Conservation (phyloP, 192 early-diverging fungal genomes). For the Coemansia sp. region DNA sequence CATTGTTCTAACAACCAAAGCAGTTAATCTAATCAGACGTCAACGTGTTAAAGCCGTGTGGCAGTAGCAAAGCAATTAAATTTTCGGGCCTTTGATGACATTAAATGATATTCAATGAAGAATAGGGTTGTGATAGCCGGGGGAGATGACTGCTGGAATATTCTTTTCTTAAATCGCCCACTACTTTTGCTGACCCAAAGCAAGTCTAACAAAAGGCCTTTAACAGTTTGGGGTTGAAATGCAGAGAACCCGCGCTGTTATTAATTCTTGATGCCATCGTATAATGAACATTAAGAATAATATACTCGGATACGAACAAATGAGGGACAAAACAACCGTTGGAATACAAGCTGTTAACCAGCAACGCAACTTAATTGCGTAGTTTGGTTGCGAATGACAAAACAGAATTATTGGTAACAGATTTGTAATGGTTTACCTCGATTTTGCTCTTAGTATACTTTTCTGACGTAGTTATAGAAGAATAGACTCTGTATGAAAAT, state of each 20-base stretch:
- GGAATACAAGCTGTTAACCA: too few relatives aligned
- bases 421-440: background rate
- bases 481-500: background rate
- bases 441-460: background rate
- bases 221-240: background rate
- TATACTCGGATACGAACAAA: background rate
- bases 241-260: background rate
- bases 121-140: background rate
- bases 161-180: background rate
- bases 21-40: background rate
- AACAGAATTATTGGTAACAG: background rate
- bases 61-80: background rate
- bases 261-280: background rate
- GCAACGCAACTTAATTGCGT: background rate
- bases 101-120: background rate
- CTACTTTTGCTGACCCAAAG: background rate
- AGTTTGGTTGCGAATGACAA: background rate
- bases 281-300: background rate
- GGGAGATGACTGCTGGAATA: background rate
- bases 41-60: background rate
- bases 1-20: background rate
- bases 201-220: background rate
- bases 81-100: background rate
- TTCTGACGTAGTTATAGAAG: background rate
- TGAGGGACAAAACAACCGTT: background rate